These are phyloP conservation scores for Carex cristatella DNA, from an alignment of 176 grass and related monocot species.

Conservation along the genomic window DNA sequence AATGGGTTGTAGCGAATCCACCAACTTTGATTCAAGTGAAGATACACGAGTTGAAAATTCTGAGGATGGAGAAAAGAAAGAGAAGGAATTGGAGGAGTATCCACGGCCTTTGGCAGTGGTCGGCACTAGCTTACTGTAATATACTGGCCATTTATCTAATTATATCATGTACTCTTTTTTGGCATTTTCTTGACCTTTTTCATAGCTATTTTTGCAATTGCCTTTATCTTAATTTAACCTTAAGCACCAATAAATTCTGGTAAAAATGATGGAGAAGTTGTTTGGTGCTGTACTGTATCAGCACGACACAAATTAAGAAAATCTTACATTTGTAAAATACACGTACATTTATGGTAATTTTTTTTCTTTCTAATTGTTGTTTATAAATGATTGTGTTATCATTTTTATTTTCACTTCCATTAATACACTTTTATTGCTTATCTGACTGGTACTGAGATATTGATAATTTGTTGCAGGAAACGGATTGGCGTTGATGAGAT, in stretches of 20 bases:
- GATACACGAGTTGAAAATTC: conserved; percentile 4
- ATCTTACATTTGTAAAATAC: neutral
- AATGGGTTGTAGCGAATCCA: conserved; percentile 53
- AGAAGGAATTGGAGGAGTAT: conserved; percentile 77
- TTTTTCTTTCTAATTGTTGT: neutral
- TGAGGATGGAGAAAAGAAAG: conserved; percentile 30
- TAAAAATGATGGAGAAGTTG: neutral
- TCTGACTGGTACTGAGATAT: neutral
- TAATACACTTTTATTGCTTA: neutral
- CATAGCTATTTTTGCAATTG: neutral
- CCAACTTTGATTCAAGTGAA: conserved; percentile 28
- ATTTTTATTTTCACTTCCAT: neutral
- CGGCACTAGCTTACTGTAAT: conserved; percentile 69
- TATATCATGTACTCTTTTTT: neutral
- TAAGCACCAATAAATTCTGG: neutral
- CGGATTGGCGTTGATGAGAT: conserved; percentile 74
- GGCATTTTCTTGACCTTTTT: neutral
- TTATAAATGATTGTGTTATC: neutral
- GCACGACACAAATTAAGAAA: neutral
- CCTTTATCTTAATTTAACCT: too few relatives aligned
- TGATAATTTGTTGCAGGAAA: conserved; percentile 42
- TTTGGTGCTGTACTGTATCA: neutral
- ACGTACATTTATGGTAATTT: neutral
- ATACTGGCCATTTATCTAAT: conserved; percentile 7
- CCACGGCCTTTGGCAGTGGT: conserved; percentile 78